Evolutionary conservation across 495 filamentous ascomycete species (phyloP), one percentile per base, ranked within the genome.

Genomic region (Mytilinidion resinicola): DNA sequence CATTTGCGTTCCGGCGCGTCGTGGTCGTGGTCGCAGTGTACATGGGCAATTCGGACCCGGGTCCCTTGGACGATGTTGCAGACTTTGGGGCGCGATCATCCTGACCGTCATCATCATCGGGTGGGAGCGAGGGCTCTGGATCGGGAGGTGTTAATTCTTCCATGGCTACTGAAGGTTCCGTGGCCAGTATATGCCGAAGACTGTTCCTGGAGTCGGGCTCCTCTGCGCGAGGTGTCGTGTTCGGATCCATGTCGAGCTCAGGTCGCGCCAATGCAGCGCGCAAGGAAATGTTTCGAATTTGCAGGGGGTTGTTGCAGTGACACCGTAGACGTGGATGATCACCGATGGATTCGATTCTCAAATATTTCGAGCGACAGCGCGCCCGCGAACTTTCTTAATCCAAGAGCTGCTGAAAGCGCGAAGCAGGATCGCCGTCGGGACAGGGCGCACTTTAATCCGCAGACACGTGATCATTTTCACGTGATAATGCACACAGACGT

Each of bases 1-100:
- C 82, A 64, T 84, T 85, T 17, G 83, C 81, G 69, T 86, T 84
- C 36, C 82, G 82, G 64, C 84, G 74, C 33, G 81, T 85, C 55
- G 81, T 82, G 55, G 79, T 80, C 36, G 75, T 80, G 14, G 79
- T 81, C 56, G 74, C 73, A 46, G 73, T 78, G 61, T 81, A 77
- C 30, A 72, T 73, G 59, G 69, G 69, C 65, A 66, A 74, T 55
- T 74, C 75, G 25, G 25, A 30, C 64, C 53, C 72, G 71, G 55
- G 77, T 74, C 42, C 37, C 20, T 67, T 53, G 35, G 53, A 21
- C 12, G 41, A 60, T 37, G 53, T 55, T 35, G 54, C 53, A 9
- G 46, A 76, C 49, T 52, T 59, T 48, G 55, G 43, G 35, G 59
- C 62, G 37, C 56, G 79, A 39, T 77, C 64, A 11, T 72, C 67